Evolutionary conservation across 306 rosid genomes (phyloP).

Genomic region (Ormosia semicastrata): DNA sequence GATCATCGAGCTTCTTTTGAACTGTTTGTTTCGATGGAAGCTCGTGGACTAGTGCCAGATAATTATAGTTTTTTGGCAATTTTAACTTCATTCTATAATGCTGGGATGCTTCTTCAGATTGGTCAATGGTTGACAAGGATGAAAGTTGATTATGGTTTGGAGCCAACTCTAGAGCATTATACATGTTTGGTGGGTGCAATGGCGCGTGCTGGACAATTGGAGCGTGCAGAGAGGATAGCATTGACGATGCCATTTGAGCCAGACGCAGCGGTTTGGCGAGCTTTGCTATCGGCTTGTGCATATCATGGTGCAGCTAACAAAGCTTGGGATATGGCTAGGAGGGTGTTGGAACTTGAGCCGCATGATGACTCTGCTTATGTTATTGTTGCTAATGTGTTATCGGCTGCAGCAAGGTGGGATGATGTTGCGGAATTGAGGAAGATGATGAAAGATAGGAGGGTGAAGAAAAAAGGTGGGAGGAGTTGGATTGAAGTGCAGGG

Average conservation of each 20-base stretch:
- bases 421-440: slow-evolving; percentile 82
- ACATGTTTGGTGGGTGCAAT: slow-evolving; percentile 84
- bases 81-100: slow-evolving; percentile 56
- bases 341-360: slow-evolving; percentile 64
- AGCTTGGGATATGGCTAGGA: slow-evolving; percentile 64
- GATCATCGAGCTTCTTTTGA: slow-evolving; percentile 42
- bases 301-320: slow-evolving; percentile 57
- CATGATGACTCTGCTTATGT: slow-evolving; percentile 76
- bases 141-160: slow-evolving; percentile 54
- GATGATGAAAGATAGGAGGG: slow-evolving; percentile 64
- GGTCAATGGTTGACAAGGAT: slow-evolving; percentile 69
- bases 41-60: slow-evolving; percentile 57
- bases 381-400: slow-evolving; percentile 69
- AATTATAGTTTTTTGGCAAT: slow-evolving; percentile 74
- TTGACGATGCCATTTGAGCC: slow-evolving; percentile 67
- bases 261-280: slow-evolving; percentile 92
- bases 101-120: slow-evolving; percentile 54
- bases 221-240: slow-evolving; percentile 65
- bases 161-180: slow-evolving; percentile 77
- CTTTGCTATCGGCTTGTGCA: slow-evolving; percentile 67
- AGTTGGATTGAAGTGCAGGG: slow-evolving; percentile 95
- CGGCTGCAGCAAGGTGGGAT: slow-evolving; percentile 70
- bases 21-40: slow-evolving; percentile 53
- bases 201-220: slow-evolving; percentile 68
- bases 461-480: slow-evolving; percentile 74